phyloP scores from a whole-genome alignment of 768 basidiomycete species.

The Dentipellis fragilis region DNA sequence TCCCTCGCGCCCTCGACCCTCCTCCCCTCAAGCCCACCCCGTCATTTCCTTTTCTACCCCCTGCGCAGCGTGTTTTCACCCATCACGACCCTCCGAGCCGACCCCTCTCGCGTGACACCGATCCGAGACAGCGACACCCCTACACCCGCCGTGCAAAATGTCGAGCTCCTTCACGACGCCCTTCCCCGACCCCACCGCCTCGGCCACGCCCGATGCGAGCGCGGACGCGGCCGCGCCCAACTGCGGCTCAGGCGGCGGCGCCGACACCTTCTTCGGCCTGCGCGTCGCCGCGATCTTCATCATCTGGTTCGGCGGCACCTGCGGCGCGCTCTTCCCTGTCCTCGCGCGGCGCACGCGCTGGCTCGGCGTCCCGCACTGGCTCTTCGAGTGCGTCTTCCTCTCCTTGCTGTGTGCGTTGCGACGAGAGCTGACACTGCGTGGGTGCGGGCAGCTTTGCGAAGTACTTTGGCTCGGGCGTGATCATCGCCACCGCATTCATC shows the following conservation, averaged over 20 bases:
- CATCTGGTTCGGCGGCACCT: conserved; percentile 47
- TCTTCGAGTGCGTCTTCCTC: conserved; percentile 56
- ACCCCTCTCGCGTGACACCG: too few relatives aligned
- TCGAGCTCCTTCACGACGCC: background rate
- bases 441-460: conserved; percentile 6
- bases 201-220: background rate
- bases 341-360: conserved; percentile 41
- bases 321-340: conserved; percentile 66
- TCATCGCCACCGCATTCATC: conserved; percentile 81
- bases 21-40: background rate
- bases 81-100: too few relatives aligned
- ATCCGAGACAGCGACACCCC: too few relatives aligned
- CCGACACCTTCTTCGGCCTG: conserved; percentile 36
- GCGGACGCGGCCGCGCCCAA: conserved; percentile 2
- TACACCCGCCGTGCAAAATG: background rate
- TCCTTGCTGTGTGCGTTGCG: background rate
- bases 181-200: background rate
- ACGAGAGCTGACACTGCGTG: background rate
- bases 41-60: background rate
- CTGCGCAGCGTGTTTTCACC: background rate
- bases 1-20: background rate
- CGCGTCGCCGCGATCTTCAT: conserved; percentile 71
- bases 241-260: conserved; percentile 47
- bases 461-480: conserved; percentile 10
- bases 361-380: conserved; percentile 44